These are phyloP conservation scores for Choanephora cucurbitarum DNA, from an alignment of 371 early-diverging fungal species.

Conservation along the genomic window DNA sequence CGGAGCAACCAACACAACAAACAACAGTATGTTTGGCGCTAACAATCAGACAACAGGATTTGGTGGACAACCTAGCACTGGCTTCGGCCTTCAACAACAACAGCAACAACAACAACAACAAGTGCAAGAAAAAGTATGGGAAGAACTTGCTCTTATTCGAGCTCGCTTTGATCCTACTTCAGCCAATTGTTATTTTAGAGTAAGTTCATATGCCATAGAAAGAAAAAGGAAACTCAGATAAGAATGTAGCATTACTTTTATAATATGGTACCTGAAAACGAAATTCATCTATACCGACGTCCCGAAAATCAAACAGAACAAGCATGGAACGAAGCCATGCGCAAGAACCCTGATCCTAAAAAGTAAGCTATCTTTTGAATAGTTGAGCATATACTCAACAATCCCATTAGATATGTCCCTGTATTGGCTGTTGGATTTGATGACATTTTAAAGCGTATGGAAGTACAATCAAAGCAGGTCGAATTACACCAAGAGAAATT, in stretches of 20 bases:
- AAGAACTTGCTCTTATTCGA: constrained; percentile 52
- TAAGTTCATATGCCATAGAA: too few species aligned
- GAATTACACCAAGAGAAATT: constrained; percentile 35
- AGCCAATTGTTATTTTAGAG: constrained; percentile 80
- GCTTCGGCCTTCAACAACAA: constrained; percentile 17
- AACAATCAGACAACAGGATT: constrained; percentile 19
- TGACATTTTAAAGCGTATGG: constrained; percentile 82
- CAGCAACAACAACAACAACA: constrained; percentile 35
- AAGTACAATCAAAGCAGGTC: constrained; percentile 67
- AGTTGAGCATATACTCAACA: background rate
- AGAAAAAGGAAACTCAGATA: too few species aligned
- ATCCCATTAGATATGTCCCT: constrained; percentile 48
- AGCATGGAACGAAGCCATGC: constrained; percentile 80
- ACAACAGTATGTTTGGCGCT: constrained; percentile 1
- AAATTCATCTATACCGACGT: constrained; percentile 73
- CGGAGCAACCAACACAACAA: background rate
- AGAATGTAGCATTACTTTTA: constrained; percentile 93
- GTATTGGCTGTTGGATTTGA: constrained; percentile 90
- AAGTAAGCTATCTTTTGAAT: constrained; percentile 44
- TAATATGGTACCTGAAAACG: constrained; percentile 83
- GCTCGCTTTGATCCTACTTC: constrained; percentile 79
- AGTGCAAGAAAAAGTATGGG: constrained; percentile 36
- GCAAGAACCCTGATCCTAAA: constrained; percentile 82
- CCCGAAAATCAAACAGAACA: constrained; percentile 71
- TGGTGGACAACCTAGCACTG: constrained; percentile 17